phyloP scores from a whole-genome alignment of 2,329 filamentous ascomycete genomes.

The Scedosporium aurantiacum region DNA sequence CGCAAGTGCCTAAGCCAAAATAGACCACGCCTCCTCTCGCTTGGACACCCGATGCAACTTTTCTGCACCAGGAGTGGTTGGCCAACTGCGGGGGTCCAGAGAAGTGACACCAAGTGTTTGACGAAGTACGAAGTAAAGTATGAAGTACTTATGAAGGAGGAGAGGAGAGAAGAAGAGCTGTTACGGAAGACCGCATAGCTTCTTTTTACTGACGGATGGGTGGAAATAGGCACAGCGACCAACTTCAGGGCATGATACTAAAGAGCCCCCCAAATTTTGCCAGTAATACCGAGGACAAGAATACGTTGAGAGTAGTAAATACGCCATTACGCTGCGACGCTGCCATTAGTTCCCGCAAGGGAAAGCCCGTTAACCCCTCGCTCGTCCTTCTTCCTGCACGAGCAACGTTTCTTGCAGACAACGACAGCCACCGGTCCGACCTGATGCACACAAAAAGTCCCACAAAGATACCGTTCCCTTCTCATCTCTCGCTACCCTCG shows the following conservation, averaged over 20 bases:
- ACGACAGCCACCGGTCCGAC: no score
- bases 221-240: no score
- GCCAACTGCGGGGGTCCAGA: not conserved
- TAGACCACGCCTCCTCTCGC: not conserved
- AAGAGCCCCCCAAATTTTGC: no score
- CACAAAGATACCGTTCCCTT: not conserved
- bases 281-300: no score
- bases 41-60: conserved; percentile 1
- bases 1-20: not conserved
- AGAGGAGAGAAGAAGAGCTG: not conserved
- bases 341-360: not conserved
- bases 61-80: not conserved
- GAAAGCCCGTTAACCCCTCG: not conserved
- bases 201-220: no score
- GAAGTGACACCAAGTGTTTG: not conserved
- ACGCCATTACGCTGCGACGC: not conserved
- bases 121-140: not conserved
- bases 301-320: no score
- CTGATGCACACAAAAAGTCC: not conserved
- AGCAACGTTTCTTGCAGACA: not conserved
- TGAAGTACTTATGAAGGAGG: no score
- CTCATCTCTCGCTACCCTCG: not conserved
- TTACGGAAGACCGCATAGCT: not conserved
- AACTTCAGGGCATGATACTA: no score
- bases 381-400: not conserved